Base-by-base conservation (phyloP, 805 yeast genomes). In the Lachancea quebecensis region DNA sequence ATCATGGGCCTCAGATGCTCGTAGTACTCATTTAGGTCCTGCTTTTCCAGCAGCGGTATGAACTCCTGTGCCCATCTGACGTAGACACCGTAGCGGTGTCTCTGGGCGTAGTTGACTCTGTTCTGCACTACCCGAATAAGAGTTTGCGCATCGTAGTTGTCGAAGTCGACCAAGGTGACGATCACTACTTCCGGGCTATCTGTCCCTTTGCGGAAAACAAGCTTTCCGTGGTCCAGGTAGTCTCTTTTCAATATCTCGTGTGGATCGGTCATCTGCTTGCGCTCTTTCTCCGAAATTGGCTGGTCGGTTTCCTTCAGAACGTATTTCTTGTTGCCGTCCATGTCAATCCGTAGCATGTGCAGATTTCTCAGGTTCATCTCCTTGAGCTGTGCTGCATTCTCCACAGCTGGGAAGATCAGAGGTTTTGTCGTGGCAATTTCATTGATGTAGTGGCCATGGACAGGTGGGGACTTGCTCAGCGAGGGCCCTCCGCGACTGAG, bases 1-100 rank as follows among this genome's bases (percentile, higher is more conserved):
- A 58, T 41, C 44, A 64, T 28, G 21, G 57, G 60, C 50, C 53
- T 65, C 27, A 56, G 47, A 36, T 39, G 55, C 11, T 62, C 64
- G 41, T 55, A 53, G 42, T 48, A 46, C 15, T 46, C 41, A 5
- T 47, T 47, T 65, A 50, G 66, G 63, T 48, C 69, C 65, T 54
- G 72, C 63, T 72, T 71, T 45, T 77, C 72, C 46, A 82, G 55
- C 12, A 73, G 54, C 7, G 91, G 90, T 14, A 77, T 58, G 64
- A 86, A 90, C 61, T 93, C 97, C 64, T 87, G 90, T 30, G 74
- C 64, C 86, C 91, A 89, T 49, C 96, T 76, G 18, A 85, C 78
- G 57, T 88, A 91, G 25, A 88, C 66, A 29, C 96, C 98, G 62
- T 82, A 91, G 33, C 77, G 77, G 57, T 87, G 89, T 10, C 70